Conservation (phyloP, 1,284 basidiomycete genomes). For the Malassezia sp. region DNA sequence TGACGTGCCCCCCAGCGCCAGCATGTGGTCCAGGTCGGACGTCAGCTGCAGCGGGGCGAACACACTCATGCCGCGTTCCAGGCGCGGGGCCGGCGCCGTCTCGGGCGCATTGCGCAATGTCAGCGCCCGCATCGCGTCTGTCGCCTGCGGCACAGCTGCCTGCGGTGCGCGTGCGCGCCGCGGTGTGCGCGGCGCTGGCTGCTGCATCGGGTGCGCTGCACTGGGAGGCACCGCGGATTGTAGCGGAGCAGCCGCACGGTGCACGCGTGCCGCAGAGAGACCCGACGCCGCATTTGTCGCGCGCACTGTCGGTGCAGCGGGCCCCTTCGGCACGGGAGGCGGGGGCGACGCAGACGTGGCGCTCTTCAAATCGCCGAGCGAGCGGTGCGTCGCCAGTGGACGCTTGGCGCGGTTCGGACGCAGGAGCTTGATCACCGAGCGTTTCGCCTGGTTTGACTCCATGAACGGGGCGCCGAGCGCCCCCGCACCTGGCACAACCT, state of each 20-base stretch:
- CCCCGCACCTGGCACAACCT: no score
- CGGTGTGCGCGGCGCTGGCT: neutral
- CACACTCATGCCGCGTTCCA: slow-evolving; percentile 15
- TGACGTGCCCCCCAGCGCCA: slow-evolving; percentile 1
- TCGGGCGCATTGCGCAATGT: no score
- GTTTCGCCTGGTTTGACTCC: neutral
- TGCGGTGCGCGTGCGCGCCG: neutral
- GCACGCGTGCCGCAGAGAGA: no score
- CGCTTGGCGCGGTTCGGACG: neutral
- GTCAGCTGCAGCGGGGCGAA: slow-evolving; percentile 14
- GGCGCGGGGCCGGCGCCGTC: neutral
- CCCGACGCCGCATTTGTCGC: no score
- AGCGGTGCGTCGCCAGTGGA: neutral
- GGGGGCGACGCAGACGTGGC: no score
- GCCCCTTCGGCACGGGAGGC: no score
- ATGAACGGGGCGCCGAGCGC: slow-evolving; percentile 10
- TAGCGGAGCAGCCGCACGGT: no score
- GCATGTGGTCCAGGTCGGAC: slow-evolving; percentile 1
- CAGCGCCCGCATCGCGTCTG: neutral
- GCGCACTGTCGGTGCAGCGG: no score
- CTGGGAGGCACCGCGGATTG: no score
- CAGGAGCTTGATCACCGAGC: neutral
- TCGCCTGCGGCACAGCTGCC: neutral
- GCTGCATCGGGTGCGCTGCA: neutral
- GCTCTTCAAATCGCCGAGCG: slow-evolving; percentile 2